Percentiles rank a stretch among this genome's conserved stretches.
These are phyloP conservation scores for Tympanopsis confertula DNA, from an alignment of 2,329 filamentous ascomycete species.

Conservation along the genomic window DNA sequence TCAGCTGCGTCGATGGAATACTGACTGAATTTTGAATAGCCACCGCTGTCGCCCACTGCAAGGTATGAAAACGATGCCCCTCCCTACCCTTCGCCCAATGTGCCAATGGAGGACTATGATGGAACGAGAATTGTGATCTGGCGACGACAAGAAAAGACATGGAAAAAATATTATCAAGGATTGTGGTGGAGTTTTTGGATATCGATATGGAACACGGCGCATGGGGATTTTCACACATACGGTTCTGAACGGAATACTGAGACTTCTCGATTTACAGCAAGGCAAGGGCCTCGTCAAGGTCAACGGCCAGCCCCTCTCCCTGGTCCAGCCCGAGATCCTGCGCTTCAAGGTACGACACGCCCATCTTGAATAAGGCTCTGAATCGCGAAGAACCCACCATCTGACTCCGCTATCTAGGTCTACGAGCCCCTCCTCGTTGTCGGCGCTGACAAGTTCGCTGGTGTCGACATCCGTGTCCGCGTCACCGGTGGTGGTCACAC, in stretches of 20 bases:
- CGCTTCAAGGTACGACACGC: conserved; percentile 75
- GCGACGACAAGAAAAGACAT: conserved; percentile 1
- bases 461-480: conserved; percentile 94
- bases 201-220: too few relatives aligned
- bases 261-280: conserved; percentile 31
- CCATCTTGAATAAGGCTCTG: neutral
- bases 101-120: neutral
- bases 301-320: conserved; percentile 89
- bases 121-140: neutral
- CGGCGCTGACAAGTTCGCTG: conserved; percentile 91
- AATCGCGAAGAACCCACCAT: conserved; percentile 3
- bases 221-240: conserved; percentile 52
- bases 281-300: conserved; percentile 93
- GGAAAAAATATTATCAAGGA: too few relatives aligned
- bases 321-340: conserved; percentile 92
- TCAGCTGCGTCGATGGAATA: conserved; percentile 17
- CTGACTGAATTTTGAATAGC: conserved; percentile 33
- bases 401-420: conserved; percentile 40
- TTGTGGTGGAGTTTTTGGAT: conserved; percentile 1
- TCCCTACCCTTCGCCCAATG: neutral
- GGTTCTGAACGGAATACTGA: conserved; percentile 18
- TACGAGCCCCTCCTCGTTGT: conserved; percentile 98
- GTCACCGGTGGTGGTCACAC: conserved; percentile 96
- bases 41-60: conserved; percentile 83
- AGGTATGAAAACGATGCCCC: conserved; percentile 40